Evolutionary conservation across 805 yeast species (phyloP).

Genomic region (Saturnispora ahearnii): DNA sequence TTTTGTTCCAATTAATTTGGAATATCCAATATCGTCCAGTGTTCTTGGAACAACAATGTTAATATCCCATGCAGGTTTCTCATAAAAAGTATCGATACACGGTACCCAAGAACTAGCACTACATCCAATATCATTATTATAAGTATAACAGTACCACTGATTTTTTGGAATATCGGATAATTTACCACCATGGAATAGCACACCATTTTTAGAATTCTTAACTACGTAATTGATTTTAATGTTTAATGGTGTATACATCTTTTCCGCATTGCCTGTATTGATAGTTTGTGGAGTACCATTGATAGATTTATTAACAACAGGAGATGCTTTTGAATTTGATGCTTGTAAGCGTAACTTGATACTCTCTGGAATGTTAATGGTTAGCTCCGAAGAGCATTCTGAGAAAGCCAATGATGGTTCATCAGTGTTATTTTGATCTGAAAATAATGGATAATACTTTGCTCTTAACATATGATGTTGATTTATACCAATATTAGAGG

Average conservation of each 20-base stretch:
- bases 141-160: constrained; percentile 80
- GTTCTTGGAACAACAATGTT: constrained; percentile 81
- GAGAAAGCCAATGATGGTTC: constrained; percentile 22
- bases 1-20: constrained; percentile 34
- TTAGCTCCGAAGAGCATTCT: constrained; percentile 53
- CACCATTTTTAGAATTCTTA: constrained; percentile 61
- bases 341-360: constrained; percentile 55
- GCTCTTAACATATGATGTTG: constrained; percentile 55
- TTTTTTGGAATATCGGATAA: constrained; percentile 36
- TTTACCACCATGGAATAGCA: constrained; percentile 60
- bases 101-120: constrained; percentile 98
- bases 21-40: constrained; percentile 55
- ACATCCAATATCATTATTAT: constrained; percentile 65
- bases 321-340: constrained; percentile 28
- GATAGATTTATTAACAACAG: constrained; percentile 27
- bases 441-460: constrained; percentile 43
- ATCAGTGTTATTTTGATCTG: constrained; percentile 33
- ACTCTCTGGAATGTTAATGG: constrained; percentile 54
- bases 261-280: constrained; percentile 24
- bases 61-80: constrained; percentile 84
- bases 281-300: constrained; percentile 28
- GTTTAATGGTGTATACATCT: constrained; percentile 63
- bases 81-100: constrained; percentile 82
- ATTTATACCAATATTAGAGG: constrained; percentile 32
- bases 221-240: constrained; percentile 60